These are phyloP conservation scores for Rhynchospora pubera DNA, from an alignment of 176 grass and related monocot genomes.

Conservation along the genomic window DNA sequence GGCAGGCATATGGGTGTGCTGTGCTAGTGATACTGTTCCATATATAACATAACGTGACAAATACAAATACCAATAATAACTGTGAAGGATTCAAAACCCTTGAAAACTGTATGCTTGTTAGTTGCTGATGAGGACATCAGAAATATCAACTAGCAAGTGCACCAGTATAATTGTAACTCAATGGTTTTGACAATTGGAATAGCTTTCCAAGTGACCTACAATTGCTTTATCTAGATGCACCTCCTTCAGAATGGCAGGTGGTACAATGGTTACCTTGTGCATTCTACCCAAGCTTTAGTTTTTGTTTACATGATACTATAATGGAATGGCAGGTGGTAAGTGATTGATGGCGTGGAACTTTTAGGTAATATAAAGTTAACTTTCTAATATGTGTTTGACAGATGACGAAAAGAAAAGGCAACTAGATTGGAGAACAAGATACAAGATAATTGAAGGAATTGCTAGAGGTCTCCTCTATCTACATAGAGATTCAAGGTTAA, in stretches of 20 bases:
- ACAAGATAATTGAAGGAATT: slow-evolving; percentile 25
- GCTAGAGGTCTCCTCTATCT: slow-evolving; percentile 16
- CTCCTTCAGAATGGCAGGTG: not conserved
- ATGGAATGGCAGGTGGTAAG: not conserved
- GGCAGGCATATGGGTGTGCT: not conserved
- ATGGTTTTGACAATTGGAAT: not conserved
- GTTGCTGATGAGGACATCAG: not conserved
- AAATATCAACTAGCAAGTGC: not conserved
- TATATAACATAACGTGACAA: not conserved
- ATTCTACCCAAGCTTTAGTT: not conserved
- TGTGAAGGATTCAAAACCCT: not conserved
- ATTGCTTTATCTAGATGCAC: not conserved
- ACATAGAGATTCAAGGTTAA: slow-evolving; percentile 19
- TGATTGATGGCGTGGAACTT: not conserved
- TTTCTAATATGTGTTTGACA: not conserved
- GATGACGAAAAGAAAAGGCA: slow-evolving; percentile 4
- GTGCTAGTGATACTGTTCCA: not conserved
- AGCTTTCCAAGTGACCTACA: not conserved
- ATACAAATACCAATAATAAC: not conserved
- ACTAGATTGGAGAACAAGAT: slow-evolving; percentile 18
- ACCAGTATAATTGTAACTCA: not conserved
- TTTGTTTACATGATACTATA: not conserved
- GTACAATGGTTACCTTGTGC: not conserved
- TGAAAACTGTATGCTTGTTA: not conserved
- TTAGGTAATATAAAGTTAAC: not conserved